Conservation (phyloP, 306 rosid genomes). For the Lagenaria siceraria region DNA sequence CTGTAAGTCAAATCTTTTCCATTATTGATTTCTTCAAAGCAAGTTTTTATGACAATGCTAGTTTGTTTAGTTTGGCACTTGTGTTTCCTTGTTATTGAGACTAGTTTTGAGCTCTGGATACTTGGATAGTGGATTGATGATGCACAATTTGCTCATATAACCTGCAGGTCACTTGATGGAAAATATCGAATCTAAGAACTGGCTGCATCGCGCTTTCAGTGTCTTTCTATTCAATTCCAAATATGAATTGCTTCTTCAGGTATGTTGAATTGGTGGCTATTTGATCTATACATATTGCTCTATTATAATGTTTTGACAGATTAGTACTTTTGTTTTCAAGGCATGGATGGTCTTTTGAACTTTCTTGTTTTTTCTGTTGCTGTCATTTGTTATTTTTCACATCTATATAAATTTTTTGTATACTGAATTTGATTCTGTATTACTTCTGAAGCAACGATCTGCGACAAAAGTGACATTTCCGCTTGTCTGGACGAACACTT, state of each 20-base stretch:
- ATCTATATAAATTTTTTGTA: not conserved
- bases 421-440: not conserved
- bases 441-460: constrained; percentile 72
- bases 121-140: not conserved
- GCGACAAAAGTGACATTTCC: constrained; percentile 96
- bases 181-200: constrained; percentile 73
- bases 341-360: not conserved
- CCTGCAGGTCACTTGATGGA: constrained; percentile 90
- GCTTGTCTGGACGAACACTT: constrained; percentile 97
- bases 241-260: constrained; percentile 94
- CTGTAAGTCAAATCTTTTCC: constrained; percentile 40
- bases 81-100: not conserved
- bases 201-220: constrained; percentile 93
- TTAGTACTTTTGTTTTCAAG: not conserved
- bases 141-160: constrained; percentile 7
- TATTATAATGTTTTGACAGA: not conserved
- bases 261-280: constrained; percentile 7
- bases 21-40: not conserved
- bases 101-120: not conserved
- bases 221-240: constrained; percentile 92
- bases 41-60: not conserved
- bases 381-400: not conserved
- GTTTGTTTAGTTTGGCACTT: not conserved
- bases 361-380: not conserved
- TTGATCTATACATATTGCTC: not conserved